Evolutionary conservation across 179 eudicot genomes (phyloP), one percentile per base, ranked within the genome.

Genomic region (Nepenthes alata): DNA sequence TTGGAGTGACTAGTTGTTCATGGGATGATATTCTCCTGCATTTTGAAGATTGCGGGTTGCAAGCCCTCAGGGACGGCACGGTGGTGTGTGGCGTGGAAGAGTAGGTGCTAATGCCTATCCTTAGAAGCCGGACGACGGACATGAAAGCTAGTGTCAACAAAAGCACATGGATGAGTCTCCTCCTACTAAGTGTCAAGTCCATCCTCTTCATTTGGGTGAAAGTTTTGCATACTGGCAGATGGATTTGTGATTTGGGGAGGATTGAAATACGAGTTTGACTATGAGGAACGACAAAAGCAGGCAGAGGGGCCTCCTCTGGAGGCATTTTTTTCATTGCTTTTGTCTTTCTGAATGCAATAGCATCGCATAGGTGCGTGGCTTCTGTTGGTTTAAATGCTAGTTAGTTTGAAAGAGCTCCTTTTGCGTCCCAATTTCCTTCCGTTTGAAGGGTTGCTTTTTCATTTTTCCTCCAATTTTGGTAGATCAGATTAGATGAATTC

Each of bases 61-160:
- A 74, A 25, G 56, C 7, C 36, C 53, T 69, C 37, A 62, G 58
- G 38, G 57, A 60, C 44, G 58, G 49, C 52, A 67, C 53, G 66
- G 70, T 7, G 2, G 39, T 35, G 47, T 47, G 54, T 7, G 78
- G 77, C 47, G 86, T 59, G 50, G 75, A 66, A 61, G 82, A 75
- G 15, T 75, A 77, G n/a, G 87, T 71, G 41, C 73, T 63, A 45
- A 72, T 67, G 3, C 80, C 77, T 50, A 85, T 75, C 50, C 81
- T 75, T 57, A 89, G 64, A 50, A 93, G 80, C 60, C 95, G 67
- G 69, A 89, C 63, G 62, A 93, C 57, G 38, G 98, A 93, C 62
- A 80, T 63, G 3, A 63, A 67, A 47, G 74, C 79, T 13, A 89
- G 78, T 45, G 79, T 13, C 54, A 86, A 72, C 55, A 93, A 72